Evolutionary conservation across 2,329 filamentous ascomycete genomes (phyloP).

Genomic region (Cadophora sp.): DNA sequence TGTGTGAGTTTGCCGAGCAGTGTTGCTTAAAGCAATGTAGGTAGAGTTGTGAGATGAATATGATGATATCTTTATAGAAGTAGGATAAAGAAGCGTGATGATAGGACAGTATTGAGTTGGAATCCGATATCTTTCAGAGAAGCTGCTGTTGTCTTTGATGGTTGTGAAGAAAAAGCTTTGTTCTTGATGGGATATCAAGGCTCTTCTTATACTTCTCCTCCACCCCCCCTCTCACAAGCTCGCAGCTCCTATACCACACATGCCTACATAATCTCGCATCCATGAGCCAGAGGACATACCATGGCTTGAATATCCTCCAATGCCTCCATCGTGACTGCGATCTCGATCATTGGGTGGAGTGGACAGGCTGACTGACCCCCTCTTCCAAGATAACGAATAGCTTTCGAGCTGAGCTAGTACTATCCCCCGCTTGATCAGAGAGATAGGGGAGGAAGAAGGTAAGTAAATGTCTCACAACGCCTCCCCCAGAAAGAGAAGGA

Average conservation of each 20-base stretch:
- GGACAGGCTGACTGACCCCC: neutral
- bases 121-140: neutral
- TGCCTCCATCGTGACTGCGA: neutral
- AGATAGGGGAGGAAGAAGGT: neutral
- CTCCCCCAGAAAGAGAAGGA: no score
- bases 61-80: neutral
- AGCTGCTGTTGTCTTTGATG: neutral
- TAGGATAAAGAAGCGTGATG: neutral
- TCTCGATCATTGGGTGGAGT: neutral
- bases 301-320: neutral
- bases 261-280: neutral
- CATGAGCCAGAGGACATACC: neutral
- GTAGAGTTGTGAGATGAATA: neutral
- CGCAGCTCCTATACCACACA: neutral
- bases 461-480: neutral
- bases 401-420: neutral
- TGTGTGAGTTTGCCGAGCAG: no score
- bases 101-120: neutral
- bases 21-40: neutral
- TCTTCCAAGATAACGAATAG: neutral
- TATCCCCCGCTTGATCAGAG: neutral
- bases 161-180: neutral
- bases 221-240: neutral
- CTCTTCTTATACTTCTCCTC: slow-evolving; percentile 15
- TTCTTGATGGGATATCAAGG: neutral